A percentile compares a stretch with the other conserved stretches of the same genome.
These are phyloP conservation scores for Claviceps monticola DNA, from an alignment of 2,329 filamentous ascomycete genomes.

Conservation along the genomic window DNA sequence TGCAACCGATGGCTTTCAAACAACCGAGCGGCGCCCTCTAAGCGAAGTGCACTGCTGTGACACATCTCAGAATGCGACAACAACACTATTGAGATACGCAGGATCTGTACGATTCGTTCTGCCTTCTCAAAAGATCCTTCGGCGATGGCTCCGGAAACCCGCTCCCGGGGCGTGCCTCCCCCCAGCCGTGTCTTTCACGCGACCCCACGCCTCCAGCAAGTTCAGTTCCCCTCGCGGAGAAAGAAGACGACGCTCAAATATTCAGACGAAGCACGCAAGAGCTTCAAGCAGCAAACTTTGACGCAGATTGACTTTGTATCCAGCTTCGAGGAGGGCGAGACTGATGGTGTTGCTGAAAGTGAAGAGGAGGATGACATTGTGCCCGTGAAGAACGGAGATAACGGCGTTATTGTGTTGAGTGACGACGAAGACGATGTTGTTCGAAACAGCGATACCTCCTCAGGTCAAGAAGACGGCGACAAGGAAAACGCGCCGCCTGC, in stretches of 20 bases:
- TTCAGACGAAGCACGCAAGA: conserved; percentile 14
- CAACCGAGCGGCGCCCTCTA: no score
- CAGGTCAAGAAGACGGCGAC: neutral
- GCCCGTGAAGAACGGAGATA: conserved; percentile 16
- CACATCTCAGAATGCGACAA: no score
- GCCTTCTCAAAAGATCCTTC: no score
- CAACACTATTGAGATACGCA: no score
- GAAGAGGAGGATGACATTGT: conserved; percentile 13
- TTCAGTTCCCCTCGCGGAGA: conserved; percentile 23
- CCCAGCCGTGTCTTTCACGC: conserved; percentile 25
- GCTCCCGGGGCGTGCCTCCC: conserved; percentile 23
- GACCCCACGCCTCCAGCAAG: conserved; percentile 23
- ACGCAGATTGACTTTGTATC: conserved; percentile 28
- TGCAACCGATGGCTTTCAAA: no score
- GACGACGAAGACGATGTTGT: conserved; percentile 12
- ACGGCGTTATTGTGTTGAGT: conserved; percentile 11
- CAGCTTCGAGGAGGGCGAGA: conserved; percentile 18
- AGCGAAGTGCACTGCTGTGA: no score
- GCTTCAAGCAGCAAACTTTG: conserved; percentile 26
- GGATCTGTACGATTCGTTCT: no score
- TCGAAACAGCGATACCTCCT: neutral
- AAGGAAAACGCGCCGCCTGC: conserved; percentile 9
- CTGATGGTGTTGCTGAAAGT: conserved; percentile 12
- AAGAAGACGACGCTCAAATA: conserved; percentile 21
- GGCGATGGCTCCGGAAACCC: conserved; percentile 17